Conservation (phyloP, 2,329 filamentous ascomycete species). For the Aureobasidium vineae region DNA sequence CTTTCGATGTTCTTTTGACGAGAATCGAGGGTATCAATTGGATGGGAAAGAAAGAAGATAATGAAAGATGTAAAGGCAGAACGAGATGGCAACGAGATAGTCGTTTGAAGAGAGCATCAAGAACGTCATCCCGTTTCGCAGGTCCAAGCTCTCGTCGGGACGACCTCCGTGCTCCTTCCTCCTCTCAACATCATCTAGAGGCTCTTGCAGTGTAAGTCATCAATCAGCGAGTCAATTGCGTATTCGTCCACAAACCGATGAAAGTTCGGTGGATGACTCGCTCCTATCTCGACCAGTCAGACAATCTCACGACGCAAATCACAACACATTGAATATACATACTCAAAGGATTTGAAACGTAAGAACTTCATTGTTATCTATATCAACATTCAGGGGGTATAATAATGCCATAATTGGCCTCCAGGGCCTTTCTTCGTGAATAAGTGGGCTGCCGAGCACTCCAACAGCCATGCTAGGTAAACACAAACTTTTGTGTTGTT, state of each 20-base stretch:
- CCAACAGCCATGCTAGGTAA: constrained; percentile 3
- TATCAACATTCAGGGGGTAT: background rate
- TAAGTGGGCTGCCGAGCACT: background rate
- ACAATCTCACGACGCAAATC: background rate
- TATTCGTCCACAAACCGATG: too few species aligned
- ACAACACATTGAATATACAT: background rate
- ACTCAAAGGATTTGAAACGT: background rate
- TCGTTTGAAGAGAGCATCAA: background rate
- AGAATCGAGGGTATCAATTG: too few species aligned
- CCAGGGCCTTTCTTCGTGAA: background rate
- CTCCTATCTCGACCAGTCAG: background rate
- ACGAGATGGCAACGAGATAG: background rate
- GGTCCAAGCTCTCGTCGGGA: constrained; percentile 1
- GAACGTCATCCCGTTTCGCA: constrained; percentile 3
- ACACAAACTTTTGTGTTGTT: background rate
- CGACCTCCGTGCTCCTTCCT: background rate
- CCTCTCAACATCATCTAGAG: background rate
- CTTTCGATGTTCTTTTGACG: background rate
- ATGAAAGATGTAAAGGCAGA: too few species aligned
- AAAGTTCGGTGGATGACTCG: background rate
- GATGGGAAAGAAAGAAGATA: background rate
- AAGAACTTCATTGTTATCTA: background rate
- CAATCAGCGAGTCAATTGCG: too few species aligned
- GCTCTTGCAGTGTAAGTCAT: background rate
- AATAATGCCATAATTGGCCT: background rate